These are phyloP conservation scores for Ceratocystis huliohia DNA, from an alignment of 2,329 filamentous ascomycete species.

Conservation along the genomic window DNA sequence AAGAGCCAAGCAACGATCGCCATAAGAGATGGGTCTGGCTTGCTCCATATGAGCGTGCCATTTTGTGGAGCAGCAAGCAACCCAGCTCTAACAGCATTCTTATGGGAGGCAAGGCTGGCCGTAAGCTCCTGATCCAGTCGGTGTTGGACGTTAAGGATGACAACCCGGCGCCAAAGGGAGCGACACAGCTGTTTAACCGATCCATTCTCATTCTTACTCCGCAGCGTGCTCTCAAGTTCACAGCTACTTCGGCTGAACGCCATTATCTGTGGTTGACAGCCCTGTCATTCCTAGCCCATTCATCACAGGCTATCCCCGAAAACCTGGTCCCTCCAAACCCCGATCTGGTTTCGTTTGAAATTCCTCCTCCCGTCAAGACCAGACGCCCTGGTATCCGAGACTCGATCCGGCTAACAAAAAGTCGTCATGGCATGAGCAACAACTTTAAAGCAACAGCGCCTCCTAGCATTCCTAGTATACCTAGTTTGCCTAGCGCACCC, in stretches of 20 bases:
- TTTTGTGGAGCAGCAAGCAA: conserved; percentile 98
- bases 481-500: conserved; percentile 35
- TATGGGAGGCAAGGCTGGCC: conserved; percentile 74
- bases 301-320: conserved; percentile 66
- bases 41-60: conserved; percentile 86
- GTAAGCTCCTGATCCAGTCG: conserved; percentile 91
- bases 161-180: conserved; percentile 66
- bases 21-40: conserved; percentile 99
- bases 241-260: conserved; percentile 65
- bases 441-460: conserved; percentile 31
- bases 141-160: conserved; percentile 95
- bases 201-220: conserved; percentile 93
- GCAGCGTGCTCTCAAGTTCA: conserved; percentile 89
- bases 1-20: conserved; percentile 61
- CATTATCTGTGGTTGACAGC: conserved; percentile 94
- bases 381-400: conserved; percentile 58
- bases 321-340: conserved; percentile 45
- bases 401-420: conserved; percentile 80
- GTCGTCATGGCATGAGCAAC: conserved; percentile 25
- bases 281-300: conserved; percentile 87
- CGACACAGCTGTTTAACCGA: conserved; percentile 60
- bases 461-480: conserved; percentile 42
- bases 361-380: conserved; percentile 35
- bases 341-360: conserved; percentile 38
- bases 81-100: conserved; percentile 76